phyloP scores from a whole-genome alignment of 176 grass and related monocot species.

The Raddia distichophylla region DNA sequence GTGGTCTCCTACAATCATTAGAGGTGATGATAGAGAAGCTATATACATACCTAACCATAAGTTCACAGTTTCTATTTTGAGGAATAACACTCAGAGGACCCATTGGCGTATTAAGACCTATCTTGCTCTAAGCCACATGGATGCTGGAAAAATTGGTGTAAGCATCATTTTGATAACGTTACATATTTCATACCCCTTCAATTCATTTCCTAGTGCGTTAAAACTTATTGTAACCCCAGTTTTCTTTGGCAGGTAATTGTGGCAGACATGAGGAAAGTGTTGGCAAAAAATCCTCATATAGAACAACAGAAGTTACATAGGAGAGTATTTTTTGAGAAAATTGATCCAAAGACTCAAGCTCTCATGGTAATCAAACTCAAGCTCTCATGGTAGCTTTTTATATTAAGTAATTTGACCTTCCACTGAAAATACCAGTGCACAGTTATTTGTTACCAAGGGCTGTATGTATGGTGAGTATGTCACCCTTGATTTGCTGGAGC shows the following conservation, averaged over 20 bases:
- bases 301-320: conserved; percentile 92
- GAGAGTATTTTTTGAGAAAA: conserved; percentile 94
- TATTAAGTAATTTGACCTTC: conserved; percentile 27
- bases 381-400: conserved; percentile 80
- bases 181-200: conserved; percentile 11
- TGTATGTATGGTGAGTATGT: neutral
- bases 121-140: conserved; percentile 95
- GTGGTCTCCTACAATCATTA: conserved; percentile 95
- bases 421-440: conserved; percentile 25
- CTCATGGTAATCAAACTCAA: conserved; percentile 87
- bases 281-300: conserved; percentile 90
- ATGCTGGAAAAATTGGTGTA: conserved; percentile 97
- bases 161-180: conserved; percentile 33
- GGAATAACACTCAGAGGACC: conserved; percentile 83
- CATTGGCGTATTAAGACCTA: conserved; percentile 99
- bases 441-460: neutral
- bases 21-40: conserved; percentile 96
- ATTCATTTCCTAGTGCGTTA: conserved; percentile 19
- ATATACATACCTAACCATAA: conserved; percentile 98
- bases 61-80: conserved; percentile 92
- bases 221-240: conserved; percentile 28
- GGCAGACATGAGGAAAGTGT: conserved; percentile 96
- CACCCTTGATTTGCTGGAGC: conserved; percentile 17
- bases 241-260: conserved; percentile 71
- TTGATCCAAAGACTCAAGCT: conserved; percentile 95